Evolutionary conservation across 345 rosid genomes (phyloP).

Genomic region (Aurinia saxatilis): DNA sequence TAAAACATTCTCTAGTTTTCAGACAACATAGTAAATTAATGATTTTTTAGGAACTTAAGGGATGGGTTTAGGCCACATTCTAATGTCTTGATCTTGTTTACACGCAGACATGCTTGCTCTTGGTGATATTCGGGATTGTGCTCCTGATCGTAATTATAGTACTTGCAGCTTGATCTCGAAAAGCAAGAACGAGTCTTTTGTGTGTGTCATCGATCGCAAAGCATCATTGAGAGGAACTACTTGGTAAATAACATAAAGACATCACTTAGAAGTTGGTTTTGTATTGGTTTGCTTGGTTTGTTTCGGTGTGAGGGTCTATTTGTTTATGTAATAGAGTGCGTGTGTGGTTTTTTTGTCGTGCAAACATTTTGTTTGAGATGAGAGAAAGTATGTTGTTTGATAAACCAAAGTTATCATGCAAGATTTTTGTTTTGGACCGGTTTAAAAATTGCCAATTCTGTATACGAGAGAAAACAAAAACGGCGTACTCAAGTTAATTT

Average conservation of each 20-base stretch:
- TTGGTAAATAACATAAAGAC: conserved; percentile 18
- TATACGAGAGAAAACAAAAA: neutral
- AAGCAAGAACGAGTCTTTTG: neutral
- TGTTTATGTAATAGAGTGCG: conserved; percentile 1
- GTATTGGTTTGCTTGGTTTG: neutral
- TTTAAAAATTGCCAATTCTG: neutral
- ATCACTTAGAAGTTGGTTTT: conserved; percentile 16
- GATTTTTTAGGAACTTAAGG: neutral
- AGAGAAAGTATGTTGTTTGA: neutral
- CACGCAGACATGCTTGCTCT: conserved; percentile 84
- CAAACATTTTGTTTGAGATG: conserved; percentile 20
- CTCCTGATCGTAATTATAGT: conserved; percentile 80
- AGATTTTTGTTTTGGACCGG: neutral
- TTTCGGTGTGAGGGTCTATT: neutral
- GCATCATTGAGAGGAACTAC: conserved; percentile 2
- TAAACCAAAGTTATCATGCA: neutral
- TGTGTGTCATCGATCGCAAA: conserved; percentile 7
- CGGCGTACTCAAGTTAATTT: neutral
- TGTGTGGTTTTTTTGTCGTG: conserved; percentile 21
- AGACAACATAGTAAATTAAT: neutral
- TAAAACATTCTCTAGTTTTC: conserved; percentile 21
- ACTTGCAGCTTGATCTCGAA: conserved; percentile 54
- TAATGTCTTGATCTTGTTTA: conserved; percentile 13
- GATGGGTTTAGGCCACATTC: neutral
- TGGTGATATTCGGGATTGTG: conserved; percentile 91